Percentiles rank a stretch among this genome's conserved stretches.
These are phyloP conservation scores for Amanita brunnescens DNA, from an alignment of 768 basidiomycete species.

Conservation along the genomic window DNA sequence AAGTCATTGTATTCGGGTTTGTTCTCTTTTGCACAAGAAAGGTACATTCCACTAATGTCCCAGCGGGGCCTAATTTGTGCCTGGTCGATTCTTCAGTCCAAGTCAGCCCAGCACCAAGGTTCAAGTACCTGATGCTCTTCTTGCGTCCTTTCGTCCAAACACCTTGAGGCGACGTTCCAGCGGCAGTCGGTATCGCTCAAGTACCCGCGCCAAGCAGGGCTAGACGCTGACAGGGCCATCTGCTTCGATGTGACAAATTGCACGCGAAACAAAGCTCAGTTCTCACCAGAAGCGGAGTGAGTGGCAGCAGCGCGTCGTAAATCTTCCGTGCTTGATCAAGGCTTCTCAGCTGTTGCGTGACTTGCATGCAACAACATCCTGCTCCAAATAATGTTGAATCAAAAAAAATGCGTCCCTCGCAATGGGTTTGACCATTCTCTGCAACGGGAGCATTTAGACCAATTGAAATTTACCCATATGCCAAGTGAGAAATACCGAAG, in stretches of 20 bases:
- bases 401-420: slow-evolving; percentile 3
- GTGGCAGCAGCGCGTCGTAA: slow-evolving; percentile 8
- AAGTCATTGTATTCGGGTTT: slow-evolving; percentile 8
- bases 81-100: not conserved
- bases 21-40: not conserved
- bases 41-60: slow-evolving; percentile 5
- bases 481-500: not conserved
- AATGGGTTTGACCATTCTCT: not conserved
- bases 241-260: not conserved
- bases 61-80: slow-evolving; percentile 6
- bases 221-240: slow-evolving; percentile 10
- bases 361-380: slow-evolving; percentile 8
- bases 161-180: slow-evolving; percentile 1
- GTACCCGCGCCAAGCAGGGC: slow-evolving; percentile 9
- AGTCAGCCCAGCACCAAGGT: no score
- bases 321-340: slow-evolving; percentile 5
- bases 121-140: slow-evolving; percentile 2
- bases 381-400: slow-evolving; percentile 3
- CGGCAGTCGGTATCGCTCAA: slow-evolving; percentile 7
- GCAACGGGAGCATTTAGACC: not conserved
- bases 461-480: not conserved
- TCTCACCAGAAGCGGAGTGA: slow-evolving; percentile 6
- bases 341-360: slow-evolving; percentile 4
- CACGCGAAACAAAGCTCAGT: not conserved
- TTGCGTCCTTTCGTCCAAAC: slow-evolving; percentile 4